A percentile compares a stretch with the other conserved stretches of the same genome.
These are phyloP conservation scores for Suillus occidentalis DNA, from an alignment of 768 basidiomycete species.

Conservation along the genomic window DNA sequence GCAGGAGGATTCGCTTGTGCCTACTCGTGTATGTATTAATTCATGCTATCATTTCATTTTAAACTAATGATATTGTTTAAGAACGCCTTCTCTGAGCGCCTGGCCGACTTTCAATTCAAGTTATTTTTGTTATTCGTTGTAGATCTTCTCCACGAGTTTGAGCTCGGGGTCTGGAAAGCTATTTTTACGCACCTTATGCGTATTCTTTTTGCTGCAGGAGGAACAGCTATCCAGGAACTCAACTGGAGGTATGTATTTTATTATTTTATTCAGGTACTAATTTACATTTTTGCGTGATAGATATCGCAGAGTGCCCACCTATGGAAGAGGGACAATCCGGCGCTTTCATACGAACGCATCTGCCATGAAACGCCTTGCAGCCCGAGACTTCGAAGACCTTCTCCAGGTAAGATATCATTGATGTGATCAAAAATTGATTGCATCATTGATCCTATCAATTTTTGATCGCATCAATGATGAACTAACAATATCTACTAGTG, in stretches of 20 bases:
- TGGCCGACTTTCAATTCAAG: conserved; percentile 15
- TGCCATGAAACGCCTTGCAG: conserved; percentile 12
- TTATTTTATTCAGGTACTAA: neutral
- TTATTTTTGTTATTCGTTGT: too few species aligned
- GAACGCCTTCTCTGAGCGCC: conserved; percentile 10
- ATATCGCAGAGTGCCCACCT: conserved; percentile 14
- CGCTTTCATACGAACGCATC: conserved; percentile 6
- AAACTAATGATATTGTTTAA: neutral
- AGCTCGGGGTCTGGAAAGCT: too few species aligned
- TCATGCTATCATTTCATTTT: neutral
- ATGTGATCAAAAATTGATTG: too few species aligned
- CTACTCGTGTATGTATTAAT: neutral
- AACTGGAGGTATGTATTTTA: too few species aligned
- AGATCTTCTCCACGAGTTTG: too few species aligned
- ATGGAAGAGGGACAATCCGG: conserved; percentile 10
- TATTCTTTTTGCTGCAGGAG: too few species aligned
- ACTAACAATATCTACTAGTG: neutral
- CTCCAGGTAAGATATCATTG: neutral
- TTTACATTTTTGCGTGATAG: conserved; percentile 2
- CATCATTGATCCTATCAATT: too few species aligned
- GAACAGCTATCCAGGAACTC: too few species aligned
- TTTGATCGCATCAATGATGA: too few species aligned
- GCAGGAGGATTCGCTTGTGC: neutral
- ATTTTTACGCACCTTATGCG: too few species aligned
- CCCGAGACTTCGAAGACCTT: conserved; percentile 9